phyloP scores from a whole-genome alignment of 345 rosid genomes.

The Corymbia maculata region DNA sequence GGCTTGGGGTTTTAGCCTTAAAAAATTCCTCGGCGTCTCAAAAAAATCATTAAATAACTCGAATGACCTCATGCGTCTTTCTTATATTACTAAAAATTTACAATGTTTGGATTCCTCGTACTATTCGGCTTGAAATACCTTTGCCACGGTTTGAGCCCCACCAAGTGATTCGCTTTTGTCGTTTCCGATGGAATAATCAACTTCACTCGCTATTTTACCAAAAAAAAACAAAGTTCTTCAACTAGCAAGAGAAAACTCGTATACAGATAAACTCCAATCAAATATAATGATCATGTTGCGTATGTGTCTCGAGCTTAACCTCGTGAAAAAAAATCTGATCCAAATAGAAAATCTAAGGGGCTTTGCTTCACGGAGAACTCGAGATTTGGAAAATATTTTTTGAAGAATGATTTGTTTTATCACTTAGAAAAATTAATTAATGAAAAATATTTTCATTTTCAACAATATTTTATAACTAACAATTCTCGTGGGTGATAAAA shows the following conservation, averaged over 20 bases:
- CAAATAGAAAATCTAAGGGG: not conserved
- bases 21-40: too few relatives aligned
- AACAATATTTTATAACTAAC: too few relatives aligned
- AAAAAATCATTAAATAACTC: too few relatives aligned
- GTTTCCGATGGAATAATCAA: not conserved
- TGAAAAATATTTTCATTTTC: too few relatives aligned
- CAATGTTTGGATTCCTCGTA: not conserved
- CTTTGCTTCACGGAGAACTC: too few relatives aligned
- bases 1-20: too few relatives aligned
- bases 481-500: too few relatives aligned
- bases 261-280: not conserved
- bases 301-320: not conserved
- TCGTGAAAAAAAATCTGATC: not conserved
- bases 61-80: too few relatives aligned
- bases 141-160: not conserved
- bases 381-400: too few relatives aligned
- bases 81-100: too few relatives aligned
- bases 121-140: not conserved
- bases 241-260: not conserved
- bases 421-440: too few relatives aligned
- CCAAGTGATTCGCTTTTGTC: not conserved
- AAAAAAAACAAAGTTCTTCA: not conserved
- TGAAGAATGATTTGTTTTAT: too few relatives aligned
- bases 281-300: not conserved
- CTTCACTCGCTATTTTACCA: not conserved